Conservation (phyloP, 345 rosid species). For the Salix dunnii region DNA sequence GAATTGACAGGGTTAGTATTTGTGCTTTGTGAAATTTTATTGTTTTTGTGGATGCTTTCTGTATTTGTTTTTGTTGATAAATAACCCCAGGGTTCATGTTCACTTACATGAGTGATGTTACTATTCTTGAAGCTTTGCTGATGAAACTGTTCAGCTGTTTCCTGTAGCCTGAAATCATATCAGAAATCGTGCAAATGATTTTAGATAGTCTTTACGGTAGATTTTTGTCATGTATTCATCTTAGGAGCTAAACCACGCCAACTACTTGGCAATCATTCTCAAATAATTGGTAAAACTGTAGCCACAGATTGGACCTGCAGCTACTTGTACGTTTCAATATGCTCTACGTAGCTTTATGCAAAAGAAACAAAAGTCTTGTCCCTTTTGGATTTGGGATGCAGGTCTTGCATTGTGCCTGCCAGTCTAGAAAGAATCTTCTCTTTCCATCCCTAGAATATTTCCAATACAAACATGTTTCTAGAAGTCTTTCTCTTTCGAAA, state of each 20-base stretch:
- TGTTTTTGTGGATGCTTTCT: neutral
- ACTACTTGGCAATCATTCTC: neutral
- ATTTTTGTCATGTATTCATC: neutral
- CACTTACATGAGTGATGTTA: neutral
- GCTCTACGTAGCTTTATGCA: neutral
- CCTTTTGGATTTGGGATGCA: constrained; percentile 9
- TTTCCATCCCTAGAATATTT: neutral
- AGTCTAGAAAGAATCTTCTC: neutral
- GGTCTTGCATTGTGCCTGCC: constrained; percentile 6
- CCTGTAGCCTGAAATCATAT: neutral
- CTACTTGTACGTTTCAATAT: neutral
- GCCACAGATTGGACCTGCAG: neutral
- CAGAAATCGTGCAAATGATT: neutral
- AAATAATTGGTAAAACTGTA: neutral
- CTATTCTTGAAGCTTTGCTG: neutral
- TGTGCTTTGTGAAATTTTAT: neutral
- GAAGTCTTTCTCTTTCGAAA: neutral
- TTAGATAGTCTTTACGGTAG: neutral
- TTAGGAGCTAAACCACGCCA: neutral
- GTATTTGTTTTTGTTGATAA: neutral
- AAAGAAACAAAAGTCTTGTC: neutral
- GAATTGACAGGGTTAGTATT: neutral
- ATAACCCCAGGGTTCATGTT: neutral
- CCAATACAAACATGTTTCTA: neutral
- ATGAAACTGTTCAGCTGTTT: too few species aligned